phyloP scores from a whole-genome alignment of 2,329 filamentous ascomycete species.

The Exophiala alcalophila region DNA sequence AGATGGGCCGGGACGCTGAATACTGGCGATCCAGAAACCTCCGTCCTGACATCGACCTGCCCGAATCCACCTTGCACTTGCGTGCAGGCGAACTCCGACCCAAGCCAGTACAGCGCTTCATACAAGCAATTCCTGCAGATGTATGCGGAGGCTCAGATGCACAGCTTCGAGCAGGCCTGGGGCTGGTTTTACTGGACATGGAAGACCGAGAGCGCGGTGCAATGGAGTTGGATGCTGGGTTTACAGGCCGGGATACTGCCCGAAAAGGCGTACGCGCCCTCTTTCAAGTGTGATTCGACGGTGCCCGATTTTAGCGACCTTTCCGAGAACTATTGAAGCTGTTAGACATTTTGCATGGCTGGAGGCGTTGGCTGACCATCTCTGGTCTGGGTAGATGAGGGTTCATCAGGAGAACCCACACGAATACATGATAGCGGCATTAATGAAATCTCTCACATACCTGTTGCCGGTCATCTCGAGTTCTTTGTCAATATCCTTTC shows the following conservation, averaged over 20 bases:
- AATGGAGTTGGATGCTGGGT: conserved; percentile 91
- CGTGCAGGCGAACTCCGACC: conserved; percentile 69
- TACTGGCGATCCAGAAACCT: conserved; percentile 59
- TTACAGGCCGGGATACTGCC: conserved; percentile 77
- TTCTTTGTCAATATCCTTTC: no score
- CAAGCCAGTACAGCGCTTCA: conserved; percentile 60
- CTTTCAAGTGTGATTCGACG: conserved; percentile 62
- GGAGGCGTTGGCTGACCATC: no score
- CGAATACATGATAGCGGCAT: no score
- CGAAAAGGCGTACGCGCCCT: conserved; percentile 64
- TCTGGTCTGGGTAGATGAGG: no score
- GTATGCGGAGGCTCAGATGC: conserved; percentile 96
- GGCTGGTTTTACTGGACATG: conserved; percentile 99
- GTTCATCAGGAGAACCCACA: no score
- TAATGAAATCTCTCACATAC: no score
- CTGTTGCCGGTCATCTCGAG: no score
- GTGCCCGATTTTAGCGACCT: conserved; percentile 43
- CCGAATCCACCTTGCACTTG: conserved; percentile 72
- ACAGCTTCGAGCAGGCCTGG: conserved; percentile 86
- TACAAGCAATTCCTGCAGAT: conserved; percentile 86
- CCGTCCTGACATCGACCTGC: conserved; percentile 69
- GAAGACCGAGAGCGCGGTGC: conserved; percentile 78
- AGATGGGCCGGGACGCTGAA: conserved; percentile 85
- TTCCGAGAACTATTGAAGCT: conserved; percentile 22
- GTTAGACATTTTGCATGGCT: no score